Evolutionary conservation across 129 eudicot genomes (phyloP), one percentile per base, ranked within the genome.

Genomic region (Mikania micrantha): DNA sequence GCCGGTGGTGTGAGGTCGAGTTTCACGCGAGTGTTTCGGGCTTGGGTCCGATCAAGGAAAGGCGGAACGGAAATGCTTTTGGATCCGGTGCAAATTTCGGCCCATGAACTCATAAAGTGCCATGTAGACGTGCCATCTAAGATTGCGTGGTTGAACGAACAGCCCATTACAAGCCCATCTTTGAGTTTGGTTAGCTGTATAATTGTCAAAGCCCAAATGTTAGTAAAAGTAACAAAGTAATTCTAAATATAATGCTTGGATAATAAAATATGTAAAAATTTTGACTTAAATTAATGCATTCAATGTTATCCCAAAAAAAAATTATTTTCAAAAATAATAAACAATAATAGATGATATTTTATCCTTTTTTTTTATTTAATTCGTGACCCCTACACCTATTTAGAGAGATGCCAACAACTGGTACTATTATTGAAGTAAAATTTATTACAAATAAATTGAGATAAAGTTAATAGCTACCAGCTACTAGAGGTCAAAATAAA

Each of bases 41-140:
- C 90, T 73, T 88, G 91, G 76, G 95, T 84, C 22, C 99, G 96
- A 61, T 93, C 96, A 4, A 85, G 88, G 83, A 93, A 88, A 15
- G 99, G 99, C 9, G 68, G 77, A 71, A 78, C 77, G 3, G 90
- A 67, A 17, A 86, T 53, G 66, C 96, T 58, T 24, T 80, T 72
- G 83, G 96, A 71, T 25, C 99, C 99, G 41, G 57, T 74, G 80
- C 92, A 86, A n/a, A 86, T 81, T 52, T 81, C 74, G 82, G 99
- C 95, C 99, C 99, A 93, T 5, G 92, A 82, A 67, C 77, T 88
- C 99, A 93, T 88, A 81, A 93, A 93, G 80, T 93, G 99, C 99
- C 99, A 93, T 48, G 96, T 89, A 74, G 99, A 85, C 52, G 99
- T 84, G 3, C 99, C 99, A 19, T 93, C 99, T 31, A 93, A 77